Conservation (phyloP, 2,329 filamentous ascomycete genomes). For the Fusarium secorum region DNA sequence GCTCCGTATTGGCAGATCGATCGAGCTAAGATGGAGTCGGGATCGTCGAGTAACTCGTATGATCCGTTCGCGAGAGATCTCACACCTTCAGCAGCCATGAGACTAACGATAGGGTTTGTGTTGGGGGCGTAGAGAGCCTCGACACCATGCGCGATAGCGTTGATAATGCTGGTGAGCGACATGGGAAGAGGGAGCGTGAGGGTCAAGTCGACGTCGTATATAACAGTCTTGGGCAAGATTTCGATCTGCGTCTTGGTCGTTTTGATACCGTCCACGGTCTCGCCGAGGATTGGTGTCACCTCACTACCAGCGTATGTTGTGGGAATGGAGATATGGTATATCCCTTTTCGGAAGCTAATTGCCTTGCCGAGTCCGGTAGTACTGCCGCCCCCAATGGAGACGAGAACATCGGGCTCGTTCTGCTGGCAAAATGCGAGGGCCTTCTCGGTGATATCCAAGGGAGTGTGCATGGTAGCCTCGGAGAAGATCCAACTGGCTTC, state of each 20-base stretch:
- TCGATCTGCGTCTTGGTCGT: neutral
- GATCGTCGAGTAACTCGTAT: neutral
- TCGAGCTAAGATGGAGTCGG: neutral
- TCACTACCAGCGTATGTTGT: neutral
- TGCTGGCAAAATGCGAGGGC: neutral
- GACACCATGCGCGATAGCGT: neutral
- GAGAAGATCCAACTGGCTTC: neutral
- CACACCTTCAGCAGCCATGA: neutral
- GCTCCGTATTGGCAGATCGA: conserved; percentile 58
- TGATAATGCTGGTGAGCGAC: neutral
- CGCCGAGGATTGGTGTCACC: neutral
- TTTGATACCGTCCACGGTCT: neutral
- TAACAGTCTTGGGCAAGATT: neutral
- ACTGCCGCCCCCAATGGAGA: neutral
- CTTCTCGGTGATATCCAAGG: neutral
- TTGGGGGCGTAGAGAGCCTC: neutral
- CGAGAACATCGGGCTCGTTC: neutral
- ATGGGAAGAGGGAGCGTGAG: neutral
- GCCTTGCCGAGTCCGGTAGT: neutral
- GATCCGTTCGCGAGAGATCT: neutral
- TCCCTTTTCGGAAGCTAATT: neutral
- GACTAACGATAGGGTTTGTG: neutral
- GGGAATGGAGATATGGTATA: neutral
- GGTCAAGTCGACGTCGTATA: neutral
- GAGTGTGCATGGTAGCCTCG: neutral